Conservation (phyloP, 768 basidiomycete genomes). For the Rhodosporidiobolus sp. region DNA sequence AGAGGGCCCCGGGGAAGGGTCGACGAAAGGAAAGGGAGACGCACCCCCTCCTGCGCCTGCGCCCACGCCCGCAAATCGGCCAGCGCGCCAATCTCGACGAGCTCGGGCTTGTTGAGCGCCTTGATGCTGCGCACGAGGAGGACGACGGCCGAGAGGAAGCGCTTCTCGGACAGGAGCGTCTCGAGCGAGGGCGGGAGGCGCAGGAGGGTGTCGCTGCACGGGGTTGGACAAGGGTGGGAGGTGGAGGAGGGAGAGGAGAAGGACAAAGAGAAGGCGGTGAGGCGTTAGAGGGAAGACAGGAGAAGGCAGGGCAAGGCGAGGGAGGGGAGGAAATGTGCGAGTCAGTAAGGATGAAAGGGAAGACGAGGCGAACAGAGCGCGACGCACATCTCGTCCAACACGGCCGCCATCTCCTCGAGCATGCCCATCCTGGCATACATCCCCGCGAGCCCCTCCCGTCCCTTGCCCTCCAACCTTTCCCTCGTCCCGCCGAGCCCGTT, state of each 20-base stretch:
- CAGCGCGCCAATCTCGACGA: constrained; percentile 93
- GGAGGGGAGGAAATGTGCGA: too few relatives aligned
- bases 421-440: constrained; percentile 83
- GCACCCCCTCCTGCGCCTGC: constrained; percentile 75
- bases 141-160: constrained; percentile 80
- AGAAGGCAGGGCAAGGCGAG: too few relatives aligned
- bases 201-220: constrained; percentile 75
- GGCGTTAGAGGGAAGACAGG: constrained; percentile 4
- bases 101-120: constrained; percentile 83
- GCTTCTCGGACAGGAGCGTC: constrained; percentile 91
- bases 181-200: constrained; percentile 87
- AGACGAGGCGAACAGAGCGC: neutral
- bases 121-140: constrained; percentile 83
- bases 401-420: constrained; percentile 89
- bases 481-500: constrained; percentile 62
- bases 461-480: constrained; percentile 56
- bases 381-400: constrained; percentile 89
- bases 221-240: neutral
- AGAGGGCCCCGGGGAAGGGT: neutral
- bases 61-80: constrained; percentile 83
- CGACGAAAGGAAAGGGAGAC: constrained; percentile 47
- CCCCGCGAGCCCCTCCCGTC: constrained; percentile 82
- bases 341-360: neutral
- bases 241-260: neutral
- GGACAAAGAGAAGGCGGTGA: neutral